Evolutionary conservation across 371 early-diverging fungal genomes (phyloP), one percentile per base, ranked within the genome.

Genomic region (Apophysomyces sp.): DNA sequence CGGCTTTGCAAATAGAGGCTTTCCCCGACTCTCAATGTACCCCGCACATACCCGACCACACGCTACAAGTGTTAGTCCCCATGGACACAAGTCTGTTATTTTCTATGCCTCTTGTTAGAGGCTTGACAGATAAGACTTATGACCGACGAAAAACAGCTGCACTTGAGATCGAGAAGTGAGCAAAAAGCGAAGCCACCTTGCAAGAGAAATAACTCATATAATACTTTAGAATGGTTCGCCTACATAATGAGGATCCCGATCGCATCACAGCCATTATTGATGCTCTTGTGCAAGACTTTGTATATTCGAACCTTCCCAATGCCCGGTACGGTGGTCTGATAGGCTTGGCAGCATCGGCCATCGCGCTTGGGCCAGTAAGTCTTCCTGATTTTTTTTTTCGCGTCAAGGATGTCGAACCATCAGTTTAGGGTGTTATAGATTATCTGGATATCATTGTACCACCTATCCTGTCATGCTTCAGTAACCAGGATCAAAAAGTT

Each of bases 251-350:
- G 32, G 83, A 87, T 49, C 67, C 76, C 3, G 74, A 72, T 11
- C 81, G 82, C 44, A 80, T 92, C 41, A 78, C 78, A 41, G 65
- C 71, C 49, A 85, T 95, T 39, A 84, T 95, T 40, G 78, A 81
- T 31, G 82, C 84, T 37, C 82, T 97, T 18, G 85, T 90, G 4
- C 76, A 86, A 29, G 95, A 95, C 57, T 95, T 89, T 76, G 89
- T 90, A 2, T 91, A 91, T 65, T 92, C 95, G 0, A 80, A 86
- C 26, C 76, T 84, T 28, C 82, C 93, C 28, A 89, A 94, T 66
- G 80, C 92, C 5, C 86, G 94, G 1, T 93, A 94, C 71, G 98
- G 98, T 49, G 98, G 98, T 0, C 77, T 96, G 7, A 95, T 96
- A 60, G 94, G 90, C 3, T 72, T 97, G 36, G 96, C 95, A 2